phyloP scores from a whole-genome alignment of 176 grass and related monocot genomes.

The Carex scoparia region DNA sequence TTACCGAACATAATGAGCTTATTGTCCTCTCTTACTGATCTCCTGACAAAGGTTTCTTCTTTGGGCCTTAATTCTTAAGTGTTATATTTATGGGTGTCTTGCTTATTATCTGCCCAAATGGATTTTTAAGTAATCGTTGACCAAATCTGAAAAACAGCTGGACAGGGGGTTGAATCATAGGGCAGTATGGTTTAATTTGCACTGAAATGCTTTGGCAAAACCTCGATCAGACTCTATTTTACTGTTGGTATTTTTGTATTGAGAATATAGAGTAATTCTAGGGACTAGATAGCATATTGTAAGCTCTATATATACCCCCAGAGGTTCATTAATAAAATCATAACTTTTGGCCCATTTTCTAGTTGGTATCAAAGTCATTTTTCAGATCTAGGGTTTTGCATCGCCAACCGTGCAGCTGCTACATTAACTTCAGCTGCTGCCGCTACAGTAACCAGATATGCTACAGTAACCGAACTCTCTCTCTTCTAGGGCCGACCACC shows the following conservation, averaged over 20 bases:
- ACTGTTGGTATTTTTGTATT: slow-evolving; percentile 7
- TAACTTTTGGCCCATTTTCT: too few relatives aligned
- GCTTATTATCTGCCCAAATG: background rate
- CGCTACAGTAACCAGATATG: too few relatives aligned
- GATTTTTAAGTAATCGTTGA: background rate
- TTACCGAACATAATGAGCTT: slow-evolving; percentile 62
- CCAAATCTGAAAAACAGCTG: background rate
- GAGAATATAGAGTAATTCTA: too few relatives aligned
- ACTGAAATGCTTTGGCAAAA: background rate
- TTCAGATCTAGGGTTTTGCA: too few relatives aligned
- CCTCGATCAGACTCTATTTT: slow-evolving; percentile 31
- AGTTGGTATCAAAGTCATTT: too few relatives aligned
- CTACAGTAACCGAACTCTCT: too few relatives aligned
- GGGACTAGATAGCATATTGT: too few relatives aligned
- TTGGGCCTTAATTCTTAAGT: slow-evolving; percentile 1
- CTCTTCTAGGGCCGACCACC: too few relatives aligned
- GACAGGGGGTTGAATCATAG: background rate
- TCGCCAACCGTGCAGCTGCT: too few relatives aligned
- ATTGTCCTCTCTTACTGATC: slow-evolving; percentile 72
- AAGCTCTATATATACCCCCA: too few relatives aligned
- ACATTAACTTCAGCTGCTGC: too few relatives aligned
- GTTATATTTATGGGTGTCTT: slow-evolving; percentile 11
- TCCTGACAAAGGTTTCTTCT: slow-evolving; percentile 61
- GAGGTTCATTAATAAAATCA: too few relatives aligned
- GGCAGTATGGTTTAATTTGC: background rate